phyloP scores from a whole-genome alignment of 257 asterid genomes.

The Penstemon davidsonii region DNA sequence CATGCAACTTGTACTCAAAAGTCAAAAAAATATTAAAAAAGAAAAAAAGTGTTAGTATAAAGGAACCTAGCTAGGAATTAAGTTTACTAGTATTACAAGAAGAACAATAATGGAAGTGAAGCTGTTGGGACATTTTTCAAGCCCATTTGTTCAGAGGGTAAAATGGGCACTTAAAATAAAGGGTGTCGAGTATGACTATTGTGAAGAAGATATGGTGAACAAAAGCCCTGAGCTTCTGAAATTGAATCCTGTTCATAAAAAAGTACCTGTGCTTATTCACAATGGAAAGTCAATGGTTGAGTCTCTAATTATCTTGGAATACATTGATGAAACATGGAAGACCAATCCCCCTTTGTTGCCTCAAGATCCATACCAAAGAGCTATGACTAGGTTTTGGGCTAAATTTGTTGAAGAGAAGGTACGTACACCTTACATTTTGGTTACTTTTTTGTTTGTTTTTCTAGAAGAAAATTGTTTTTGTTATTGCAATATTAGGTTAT shows the following conservation, averaged over 20 bases:
- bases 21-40: too few species aligned
- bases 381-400: constrained; percentile 44
- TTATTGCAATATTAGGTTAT: too few species aligned
- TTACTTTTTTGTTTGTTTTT: too few species aligned
- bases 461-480: too few species aligned
- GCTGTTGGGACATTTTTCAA: constrained; percentile 44
- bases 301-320: constrained; percentile 35
- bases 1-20: too few species aligned
- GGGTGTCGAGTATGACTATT: constrained; percentile 40
- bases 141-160: constrained; percentile 44
- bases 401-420: constrained; percentile 40
- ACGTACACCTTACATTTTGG: neutral
- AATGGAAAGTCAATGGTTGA: constrained; percentile 36
- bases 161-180: constrained; percentile 47
- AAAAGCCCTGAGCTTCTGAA: constrained; percentile 35
- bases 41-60: too few species aligned
- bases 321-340: constrained; percentile 25
- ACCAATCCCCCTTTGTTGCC: constrained; percentile 36
- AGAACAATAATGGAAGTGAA: constrained; percentile 22
- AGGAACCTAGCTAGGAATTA: too few species aligned
- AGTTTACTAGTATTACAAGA: neutral
- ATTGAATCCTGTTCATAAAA: constrained; percentile 35
- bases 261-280: constrained; percentile 50
- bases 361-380: constrained; percentile 34
- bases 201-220: constrained; percentile 44